Base-by-base conservation (phyloP, 1,284 basidiomycete genomes). In the Malassezia globosa region DNA sequence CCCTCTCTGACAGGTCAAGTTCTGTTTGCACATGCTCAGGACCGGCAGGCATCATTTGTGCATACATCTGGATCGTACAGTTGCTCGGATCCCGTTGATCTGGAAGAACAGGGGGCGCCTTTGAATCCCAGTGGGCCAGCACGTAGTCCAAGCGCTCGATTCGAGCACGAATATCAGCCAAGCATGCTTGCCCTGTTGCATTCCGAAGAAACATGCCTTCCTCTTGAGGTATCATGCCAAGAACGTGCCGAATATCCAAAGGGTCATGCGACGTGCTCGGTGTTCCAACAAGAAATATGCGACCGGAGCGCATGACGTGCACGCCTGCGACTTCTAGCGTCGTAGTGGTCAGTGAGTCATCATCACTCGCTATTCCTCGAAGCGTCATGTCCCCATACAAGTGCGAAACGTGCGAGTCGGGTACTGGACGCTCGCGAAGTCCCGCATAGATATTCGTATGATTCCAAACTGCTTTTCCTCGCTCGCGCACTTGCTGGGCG, bases 61-160 rank as follows among this genome's bases (percentile, higher is more conserved):
- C 45, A 23, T 52, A 52, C 13, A 52, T 21, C 11, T 52, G 50
- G 38, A 52, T 18, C 13, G 50, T 22, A 38, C 50, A 52, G 40
- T 51, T 51, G 3, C 14, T 43, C 5, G 34, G 13, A 11, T 24
- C 14, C 3, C 25, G 8, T n/a, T 42, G 19, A 5, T 16, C 18
- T 6, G 42, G 29, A 4, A n/a, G 31, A 37, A 18, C n/a, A 13
- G 23, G 16, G 11, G 16, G 2, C 2, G 29, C 11, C 16, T 13
- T 31, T 13, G 29, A 13, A 16, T 31, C 2, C 11, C 11, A 16
- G 4, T 16, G 11, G 8, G 16, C 37, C 10, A 45, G 36, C 36
- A 45, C 19, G 5, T 22, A 19, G 5, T 46, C 24, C 21, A 51
- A n/a, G 18, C 39, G 48, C n/a, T 26, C 18, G 16, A 40, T 25